Conservation (phyloP, 164 flowering plant species). For the Vitis rupestris region DNA sequence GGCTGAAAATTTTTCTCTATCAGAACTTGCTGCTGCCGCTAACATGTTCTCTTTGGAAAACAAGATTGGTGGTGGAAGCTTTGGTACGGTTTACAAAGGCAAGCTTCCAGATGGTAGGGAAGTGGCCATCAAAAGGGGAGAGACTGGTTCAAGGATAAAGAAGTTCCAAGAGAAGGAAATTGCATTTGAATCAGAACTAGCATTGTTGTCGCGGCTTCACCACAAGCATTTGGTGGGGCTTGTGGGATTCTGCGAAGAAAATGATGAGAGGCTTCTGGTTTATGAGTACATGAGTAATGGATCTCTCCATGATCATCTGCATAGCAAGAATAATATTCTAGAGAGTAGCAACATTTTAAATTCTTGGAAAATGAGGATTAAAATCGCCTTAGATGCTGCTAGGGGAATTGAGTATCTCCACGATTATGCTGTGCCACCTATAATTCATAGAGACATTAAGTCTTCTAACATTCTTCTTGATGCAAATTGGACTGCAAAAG, state of each 20-base stretch:
- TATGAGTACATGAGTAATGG: conserved; percentile 43
- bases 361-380: conserved; percentile 37
- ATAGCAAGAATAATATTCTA: conserved; percentile 14
- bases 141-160: conserved; percentile 6
- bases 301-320: conserved; percentile 31
- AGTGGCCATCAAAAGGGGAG: conserved; percentile 37
- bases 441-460: conserved; percentile 42
- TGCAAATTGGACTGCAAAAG: conserved; percentile 29
- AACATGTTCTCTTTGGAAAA: conserved; percentile 24
- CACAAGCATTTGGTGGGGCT: conserved; percentile 37
- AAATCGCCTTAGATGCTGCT: conserved; percentile 31
- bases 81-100: conserved; percentile 34
- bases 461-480: conserved; percentile 37
- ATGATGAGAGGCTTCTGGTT: conserved; percentile 35
- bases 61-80: conserved; percentile 34
- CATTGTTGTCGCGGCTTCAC: conserved; percentile 27
- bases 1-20: conserved; percentile 16
- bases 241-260: conserved; percentile 32
- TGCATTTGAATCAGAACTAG: conserved; percentile 34
- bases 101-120: conserved; percentile 27
- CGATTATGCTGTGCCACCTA: conserved; percentile 36
- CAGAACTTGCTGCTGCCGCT: conserved; percentile 27
- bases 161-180: conserved; percentile 27
- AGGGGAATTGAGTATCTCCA: conserved; percentile 41
- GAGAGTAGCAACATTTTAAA: conserved; percentile 17